Evolutionary conservation across 345 rosid genomes (phyloP).

Genomic region (Excoecaria cochinchinensis): DNA sequence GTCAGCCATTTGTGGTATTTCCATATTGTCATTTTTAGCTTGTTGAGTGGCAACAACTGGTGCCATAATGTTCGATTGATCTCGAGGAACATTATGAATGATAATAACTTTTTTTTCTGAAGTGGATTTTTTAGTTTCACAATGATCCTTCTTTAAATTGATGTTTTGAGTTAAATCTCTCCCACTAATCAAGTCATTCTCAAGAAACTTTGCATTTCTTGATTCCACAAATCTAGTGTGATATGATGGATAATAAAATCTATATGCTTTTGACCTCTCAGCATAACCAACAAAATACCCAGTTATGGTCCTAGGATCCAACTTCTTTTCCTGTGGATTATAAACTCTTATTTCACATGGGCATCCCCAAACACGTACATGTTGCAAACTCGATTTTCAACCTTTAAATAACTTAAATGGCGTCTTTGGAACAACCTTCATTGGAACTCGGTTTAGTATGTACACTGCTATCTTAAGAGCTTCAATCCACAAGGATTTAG

Average conservation of each 20-base stretch:
- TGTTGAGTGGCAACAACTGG: not conserved
- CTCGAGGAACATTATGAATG: not conserved
- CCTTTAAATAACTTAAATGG: conserved; percentile 10
- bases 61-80: not conserved
- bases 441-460: not conserved
- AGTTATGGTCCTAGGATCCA: not conserved
- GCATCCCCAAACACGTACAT: not conserved
- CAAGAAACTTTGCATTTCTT: too few relatives aligned
- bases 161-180: not conserved
- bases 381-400: not conserved
- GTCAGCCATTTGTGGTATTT: too few relatives aligned
- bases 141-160: not conserved
- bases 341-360: not conserved
- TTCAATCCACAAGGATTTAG: not conserved
- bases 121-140: not conserved
- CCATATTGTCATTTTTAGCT: not conserved
- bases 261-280: not conserved
- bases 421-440: not conserved
- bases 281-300: conserved; percentile 14
- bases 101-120: not conserved
- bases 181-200: not conserved
- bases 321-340: conserved; percentile 2
- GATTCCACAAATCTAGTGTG: not conserved
- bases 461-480: not conserved
- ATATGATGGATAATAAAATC: conserved; percentile 1